Percentiles rank a stretch among this genome's conserved stretches.
phyloP scores from a whole-genome alignment of 2,329 filamentous ascomycete species.

The Ophiostoma fasciatum region DNA sequence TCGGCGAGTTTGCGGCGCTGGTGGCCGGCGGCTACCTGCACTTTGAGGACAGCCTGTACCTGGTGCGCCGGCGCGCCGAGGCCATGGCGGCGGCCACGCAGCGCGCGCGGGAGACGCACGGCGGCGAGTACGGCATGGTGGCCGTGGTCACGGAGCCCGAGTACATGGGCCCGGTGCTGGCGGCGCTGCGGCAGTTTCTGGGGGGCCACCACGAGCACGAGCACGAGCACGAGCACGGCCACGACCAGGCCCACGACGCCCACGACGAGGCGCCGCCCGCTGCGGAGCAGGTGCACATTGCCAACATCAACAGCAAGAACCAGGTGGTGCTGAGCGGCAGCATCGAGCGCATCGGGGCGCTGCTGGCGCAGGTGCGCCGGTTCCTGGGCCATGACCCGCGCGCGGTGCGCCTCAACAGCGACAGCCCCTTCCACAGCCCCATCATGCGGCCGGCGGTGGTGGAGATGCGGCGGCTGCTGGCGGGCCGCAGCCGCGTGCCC shows the following conservation, averaged over 20 bases:
- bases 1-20: slow-evolving; percentile 86
- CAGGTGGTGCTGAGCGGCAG: slow-evolving; percentile 89
- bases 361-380: slow-evolving; percentile 72
- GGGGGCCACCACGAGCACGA: slow-evolving; percentile 26
- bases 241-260: slow-evolving; percentile 30
- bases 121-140: slow-evolving; percentile 86
- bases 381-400: slow-evolving; percentile 86
- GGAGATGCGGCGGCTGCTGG: slow-evolving; percentile 55
- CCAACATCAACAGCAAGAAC: slow-evolving; percentile 90
- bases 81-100: slow-evolving; percentile 67
- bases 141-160: slow-evolving; percentile 77
- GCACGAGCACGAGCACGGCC: background rate
- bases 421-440: slow-evolving; percentile 81
- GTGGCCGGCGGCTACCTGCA: slow-evolving; percentile 69
- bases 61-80: slow-evolving; percentile 66
- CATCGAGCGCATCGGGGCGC: slow-evolving; percentile 64
- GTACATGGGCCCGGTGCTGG: slow-evolving; percentile 54
- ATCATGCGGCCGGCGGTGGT: slow-evolving; percentile 76
- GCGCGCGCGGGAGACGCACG: slow-evolving; percentile 48
- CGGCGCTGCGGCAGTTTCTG: slow-evolving; percentile 65
- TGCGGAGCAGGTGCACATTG: slow-evolving; percentile 77
- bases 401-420: slow-evolving; percentile 72
- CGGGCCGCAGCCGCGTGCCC: slow-evolving; percentile 37
- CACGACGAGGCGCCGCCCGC: slow-evolving; percentile 41
- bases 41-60: slow-evolving; percentile 61